These are phyloP conservation scores for Aquilaria malaccensis DNA, from an alignment of 345 rosid genomes.

Conservation along the genomic window DNA sequence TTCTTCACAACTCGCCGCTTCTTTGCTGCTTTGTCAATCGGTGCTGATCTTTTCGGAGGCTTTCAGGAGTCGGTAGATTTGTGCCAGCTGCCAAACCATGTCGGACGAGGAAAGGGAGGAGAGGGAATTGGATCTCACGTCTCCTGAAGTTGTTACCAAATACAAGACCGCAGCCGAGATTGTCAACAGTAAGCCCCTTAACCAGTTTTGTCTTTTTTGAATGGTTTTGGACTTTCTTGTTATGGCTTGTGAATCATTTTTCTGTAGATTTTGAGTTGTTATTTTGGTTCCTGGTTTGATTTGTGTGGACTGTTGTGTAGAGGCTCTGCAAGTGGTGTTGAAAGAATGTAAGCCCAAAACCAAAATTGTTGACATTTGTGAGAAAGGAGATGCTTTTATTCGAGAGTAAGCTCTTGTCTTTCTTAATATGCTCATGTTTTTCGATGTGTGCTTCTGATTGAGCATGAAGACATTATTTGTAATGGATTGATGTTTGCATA, in stretches of 20 bases:
- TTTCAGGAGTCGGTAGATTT: too few relatives aligned
- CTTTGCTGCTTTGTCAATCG: too few relatives aligned
- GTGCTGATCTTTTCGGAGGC: too few relatives aligned
- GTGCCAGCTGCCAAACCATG: slow-evolving; percentile 36
- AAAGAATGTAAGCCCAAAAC: slow-evolving; percentile 75
- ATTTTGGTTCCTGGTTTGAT: not conserved
- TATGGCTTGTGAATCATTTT: not conserved
- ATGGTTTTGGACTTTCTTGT: not conserved
- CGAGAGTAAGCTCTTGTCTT: slow-evolving; percentile 53
- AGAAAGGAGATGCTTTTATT: slow-evolving; percentile 80
- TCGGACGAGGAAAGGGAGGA: slow-evolving; percentile 98
- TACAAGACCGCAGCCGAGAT: slow-evolving; percentile 97
- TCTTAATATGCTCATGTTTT: too few relatives aligned
- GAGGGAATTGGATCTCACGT: slow-evolving; percentile 93
- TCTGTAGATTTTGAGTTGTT: not conserved
- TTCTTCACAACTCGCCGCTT: too few relatives aligned
- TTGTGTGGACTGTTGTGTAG: slow-evolving; percentile 27
- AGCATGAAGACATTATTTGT: slow-evolving; percentile 1
- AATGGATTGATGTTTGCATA: not conserved
- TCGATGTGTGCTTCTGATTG: not conserved
- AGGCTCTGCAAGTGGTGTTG: slow-evolving; percentile 77
- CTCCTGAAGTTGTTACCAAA: slow-evolving; percentile 93
- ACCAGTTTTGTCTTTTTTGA: not conserved
- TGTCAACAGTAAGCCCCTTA: slow-evolving; percentile 59
- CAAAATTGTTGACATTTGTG: slow-evolving; percentile 88